Conservation (phyloP, 495 filamentous ascomycete genomes). For the Bombardia bombarda region DNA sequence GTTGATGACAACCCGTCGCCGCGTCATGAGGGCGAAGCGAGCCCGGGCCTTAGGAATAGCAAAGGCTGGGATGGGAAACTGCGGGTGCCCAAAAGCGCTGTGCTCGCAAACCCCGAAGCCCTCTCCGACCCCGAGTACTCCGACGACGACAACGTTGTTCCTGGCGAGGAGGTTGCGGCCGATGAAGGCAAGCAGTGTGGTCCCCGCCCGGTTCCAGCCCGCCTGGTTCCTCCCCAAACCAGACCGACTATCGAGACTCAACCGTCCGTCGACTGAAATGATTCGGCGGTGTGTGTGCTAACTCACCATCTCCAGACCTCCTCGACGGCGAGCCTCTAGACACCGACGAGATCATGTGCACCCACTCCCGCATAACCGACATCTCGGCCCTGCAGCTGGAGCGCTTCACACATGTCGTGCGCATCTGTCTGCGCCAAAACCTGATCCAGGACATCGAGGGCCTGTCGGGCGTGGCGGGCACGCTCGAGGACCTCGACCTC, state of each 20-base stretch:
- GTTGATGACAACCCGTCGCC: conserved; percentile 30
- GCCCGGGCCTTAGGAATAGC: conserved; percentile 45
- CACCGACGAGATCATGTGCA: conserved; percentile 77
- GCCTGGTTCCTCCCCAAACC: too few relatives aligned
- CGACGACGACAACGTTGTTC: conserved; percentile 66
- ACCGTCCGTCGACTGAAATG: too few relatives aligned
- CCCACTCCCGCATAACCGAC: conserved; percentile 75
- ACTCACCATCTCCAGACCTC: conserved; percentile 30
- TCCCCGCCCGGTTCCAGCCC: too few relatives aligned
- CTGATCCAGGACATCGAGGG: conserved; percentile 70
- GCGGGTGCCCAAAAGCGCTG: conserved; percentile 54
- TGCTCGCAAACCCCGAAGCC: conserved; percentile 67
- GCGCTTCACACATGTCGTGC: conserved; percentile 68
- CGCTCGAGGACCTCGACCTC: conserved; percentile 78
- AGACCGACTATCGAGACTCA: too few relatives aligned
- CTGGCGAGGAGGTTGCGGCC: conserved; percentile 66
- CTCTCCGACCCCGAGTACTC: conserved; percentile 78
- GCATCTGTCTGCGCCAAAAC: conserved; percentile 92
- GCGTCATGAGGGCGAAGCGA: conserved; percentile 32
- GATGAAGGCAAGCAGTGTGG: conserved; percentile 70
- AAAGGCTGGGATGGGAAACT: conserved; percentile 95
- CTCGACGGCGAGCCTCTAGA: conserved; percentile 44
- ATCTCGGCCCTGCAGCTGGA: conserved; percentile 72
- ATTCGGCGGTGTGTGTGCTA: too few relatives aligned
- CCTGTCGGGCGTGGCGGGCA: conserved; percentile 53